Base-by-base conservation (phyloP, 164 flowering plant species). In the Nymphaea colorata region DNA sequence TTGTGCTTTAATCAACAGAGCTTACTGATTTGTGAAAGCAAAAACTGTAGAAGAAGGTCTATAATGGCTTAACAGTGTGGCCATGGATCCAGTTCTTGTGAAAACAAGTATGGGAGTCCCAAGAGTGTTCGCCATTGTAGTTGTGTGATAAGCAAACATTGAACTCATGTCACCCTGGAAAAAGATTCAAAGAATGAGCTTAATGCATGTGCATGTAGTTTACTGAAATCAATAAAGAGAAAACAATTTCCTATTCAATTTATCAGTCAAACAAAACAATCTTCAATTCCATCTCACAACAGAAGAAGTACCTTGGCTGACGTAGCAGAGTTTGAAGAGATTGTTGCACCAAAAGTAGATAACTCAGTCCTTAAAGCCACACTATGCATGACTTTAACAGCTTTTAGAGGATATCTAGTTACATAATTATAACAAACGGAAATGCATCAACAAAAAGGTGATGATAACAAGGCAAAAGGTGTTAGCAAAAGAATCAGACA, bases 21-120 rank as follows among this genome's bases (percentile, higher is more conserved):
- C 96, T 90, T 69, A 94, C 99, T 79, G 88, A 75, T 88, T 86
- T 43, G 99, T 91, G 82, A 94, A 91, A 74, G 97, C 97, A 80
- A 91, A 94, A 64, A 91, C 87, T 68, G 89, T 83, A 41, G 88
- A 79, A 42, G 80, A 84, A 42, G 99, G 97, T 17, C 86, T 85
- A 74, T 85, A 88, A 76, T 91, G 97, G 77, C 98, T 94, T 66
- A 94, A 74, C 47, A 80, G 80, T 45, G 85, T 64, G 73, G 98
- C 97, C 99, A 94, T 94, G 63, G 93, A 91, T 65, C 93, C 98
- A 3, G 93, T 90, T 81, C 93, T 90, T 55, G 99, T 91, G 80
- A 94, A 94, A 63, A 94, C 98, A 73, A 94, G 82, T 70, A 91
- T 79, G 36, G 99, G 86, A n/a, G 92, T 87, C 41, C 76, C 69